Evolutionary conservation across 257 asterid species (phyloP).

Genomic region (Nicotiana paniculata): DNA sequence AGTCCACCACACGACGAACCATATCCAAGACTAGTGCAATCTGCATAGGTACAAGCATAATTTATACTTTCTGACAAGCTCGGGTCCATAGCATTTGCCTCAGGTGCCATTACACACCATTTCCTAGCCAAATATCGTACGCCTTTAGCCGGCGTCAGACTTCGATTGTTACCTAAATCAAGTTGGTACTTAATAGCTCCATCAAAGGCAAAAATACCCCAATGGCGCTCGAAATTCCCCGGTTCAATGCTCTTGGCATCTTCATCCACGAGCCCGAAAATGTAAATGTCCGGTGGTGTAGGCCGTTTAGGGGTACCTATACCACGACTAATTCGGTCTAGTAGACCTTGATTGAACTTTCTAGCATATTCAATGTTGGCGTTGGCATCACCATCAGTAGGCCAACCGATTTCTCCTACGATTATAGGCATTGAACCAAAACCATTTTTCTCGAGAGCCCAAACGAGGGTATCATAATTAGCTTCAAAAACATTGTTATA

Average conservation of each 20-base stretch:
- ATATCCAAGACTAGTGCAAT: slow-evolving; percentile 85
- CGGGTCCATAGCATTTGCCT: slow-evolving; percentile 50
- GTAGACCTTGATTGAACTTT: slow-evolving; percentile 66
- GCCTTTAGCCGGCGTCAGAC: slow-evolving; percentile 72
- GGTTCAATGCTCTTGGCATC: slow-evolving; percentile 66
- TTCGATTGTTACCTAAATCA: slow-evolving; percentile 42
- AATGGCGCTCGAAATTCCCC: slow-evolving; percentile 84
- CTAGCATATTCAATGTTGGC: slow-evolving; percentile 57
- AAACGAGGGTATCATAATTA: slow-evolving; percentile 73
- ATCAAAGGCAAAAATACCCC: slow-evolving; percentile 79
- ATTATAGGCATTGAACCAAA: slow-evolving; percentile 48
- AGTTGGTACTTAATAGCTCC: slow-evolving; percentile 67
- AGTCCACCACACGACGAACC: slow-evolving; percentile 71
- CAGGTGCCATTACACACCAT: slow-evolving; percentile 82
- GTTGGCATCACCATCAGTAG: slow-evolving; percentile 59
- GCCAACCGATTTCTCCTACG: slow-evolving; percentile 94
- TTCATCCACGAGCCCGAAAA: slow-evolving; percentile 67
- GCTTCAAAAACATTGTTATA: slow-evolving; percentile 85
- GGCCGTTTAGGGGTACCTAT: slow-evolving; percentile 67
- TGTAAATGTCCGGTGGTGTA: slow-evolving; percentile 50
- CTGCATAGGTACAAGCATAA: slow-evolving; percentile 67
- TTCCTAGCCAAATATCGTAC: slow-evolving; percentile 58
- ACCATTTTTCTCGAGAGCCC: slow-evolving; percentile 77
- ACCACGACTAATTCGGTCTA: slow-evolving; percentile 48
- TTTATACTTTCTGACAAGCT: slow-evolving; percentile 31